Evolutionary conservation across 31 red algal genomes (phyloP), one percentile per base, ranked within the genome.

Genomic region (Asparagopsis taxiformis): DNA sequence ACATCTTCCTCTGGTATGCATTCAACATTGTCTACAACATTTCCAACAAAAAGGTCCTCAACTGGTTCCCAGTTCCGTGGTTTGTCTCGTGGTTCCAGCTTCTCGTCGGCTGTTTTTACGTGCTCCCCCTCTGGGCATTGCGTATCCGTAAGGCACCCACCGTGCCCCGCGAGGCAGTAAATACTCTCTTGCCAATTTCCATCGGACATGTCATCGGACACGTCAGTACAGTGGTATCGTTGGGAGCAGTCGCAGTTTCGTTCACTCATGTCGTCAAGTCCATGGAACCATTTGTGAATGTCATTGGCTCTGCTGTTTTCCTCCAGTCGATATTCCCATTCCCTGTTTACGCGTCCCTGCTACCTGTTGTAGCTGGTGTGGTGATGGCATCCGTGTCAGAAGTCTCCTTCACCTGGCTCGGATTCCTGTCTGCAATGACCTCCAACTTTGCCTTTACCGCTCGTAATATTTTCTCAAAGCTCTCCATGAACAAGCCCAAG

Each of bases 21-120:
- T 94, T 99, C 79, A 99, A 99, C 68, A 94, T 99, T 33, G 87
- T 99, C 33, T 99, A 94, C 84, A 99, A 99, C 87, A 94, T 99
- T 57, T 81, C 87, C 46, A 99, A 99, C 81, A 99, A 99, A 79
- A 88, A 62, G 50, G 76, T 92, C 31, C 71, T 99, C 76, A 99
- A 92, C 63, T 79, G 70, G 70, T 84, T 84, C 38, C 81, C 91
- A n/a, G 51, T 85, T 43, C 91, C 91, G 28, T 95, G 91, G 92
- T 87, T 93, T 52, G 76, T 94, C 31, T 76, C 88, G 30, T 95
- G 88, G 92, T 51, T 89, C 17, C 97, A 99, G 57, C 77, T 99
- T 11, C 59, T 74, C 26, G 59, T 99, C 37, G 97, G 97, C 50
- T 64, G 70, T 11, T 20, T 88, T 24, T 95, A 89, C 67, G 70